These are phyloP conservation scores for Talinum fruticosum DNA, from an alignment of 148 eudicot genomes.

Conservation along the genomic window DNA sequence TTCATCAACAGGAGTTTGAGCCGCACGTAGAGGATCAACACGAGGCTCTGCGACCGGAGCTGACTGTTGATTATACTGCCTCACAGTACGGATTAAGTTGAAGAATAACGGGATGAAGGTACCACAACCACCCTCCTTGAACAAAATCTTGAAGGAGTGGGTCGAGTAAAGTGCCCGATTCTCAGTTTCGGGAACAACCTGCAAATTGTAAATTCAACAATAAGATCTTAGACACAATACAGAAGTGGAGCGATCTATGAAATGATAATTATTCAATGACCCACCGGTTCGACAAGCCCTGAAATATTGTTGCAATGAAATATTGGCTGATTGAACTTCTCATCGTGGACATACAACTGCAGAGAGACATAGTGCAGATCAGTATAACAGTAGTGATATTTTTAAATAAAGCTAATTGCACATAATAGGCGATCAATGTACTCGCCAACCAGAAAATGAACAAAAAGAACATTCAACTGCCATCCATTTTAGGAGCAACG, in stretches of 20 bases:
- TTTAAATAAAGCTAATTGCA: background rate
- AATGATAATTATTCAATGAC: conserved; percentile 17
- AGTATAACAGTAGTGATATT: background rate
- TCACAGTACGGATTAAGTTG: conserved; percentile 65
- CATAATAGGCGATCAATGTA: background rate
- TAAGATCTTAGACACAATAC: background rate
- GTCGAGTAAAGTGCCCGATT: conserved; percentile 83
- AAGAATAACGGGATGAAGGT: conserved; percentile 86
- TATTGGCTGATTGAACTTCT: conserved; percentile 92
- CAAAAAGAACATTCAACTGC: background rate
- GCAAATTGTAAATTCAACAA: background rate
- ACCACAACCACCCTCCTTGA: conserved; percentile 98
- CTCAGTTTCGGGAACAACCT: conserved; percentile 86
- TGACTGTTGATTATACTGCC: conserved; percentile 59
- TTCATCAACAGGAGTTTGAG: conserved; percentile 93
- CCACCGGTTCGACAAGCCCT: conserved; percentile 88
- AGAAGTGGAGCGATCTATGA: background rate
- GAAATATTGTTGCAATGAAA: conserved; percentile 87
- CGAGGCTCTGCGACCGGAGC: conserved; percentile 43
- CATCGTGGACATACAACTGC: conserved; percentile 73
- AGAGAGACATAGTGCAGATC: conserved; percentile 8
- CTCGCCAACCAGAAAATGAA: background rate
- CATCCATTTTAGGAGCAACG: background rate
- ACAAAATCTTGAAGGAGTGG: conserved; percentile 86
- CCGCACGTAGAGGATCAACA: conserved; percentile 77